These are phyloP conservation scores for Blastosporella zonata DNA, from an alignment of 1,284 basidiomycete genomes.

Conservation along the genomic window DNA sequence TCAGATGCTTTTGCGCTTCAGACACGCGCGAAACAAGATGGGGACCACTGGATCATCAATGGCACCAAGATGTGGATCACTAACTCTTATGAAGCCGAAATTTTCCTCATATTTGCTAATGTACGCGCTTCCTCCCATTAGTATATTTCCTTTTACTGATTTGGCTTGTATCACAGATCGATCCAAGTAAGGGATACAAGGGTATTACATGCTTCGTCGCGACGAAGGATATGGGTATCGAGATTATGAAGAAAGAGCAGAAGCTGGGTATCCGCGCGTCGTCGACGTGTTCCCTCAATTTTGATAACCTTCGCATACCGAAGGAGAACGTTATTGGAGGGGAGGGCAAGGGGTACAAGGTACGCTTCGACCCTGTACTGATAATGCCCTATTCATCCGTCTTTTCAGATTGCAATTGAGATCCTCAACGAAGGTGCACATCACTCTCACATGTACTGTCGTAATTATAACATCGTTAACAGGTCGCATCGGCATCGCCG, in stretches of 20 bases:
- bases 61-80: slow-evolving; percentile 99
- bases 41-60: slow-evolving; percentile 82
- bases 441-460: background rate
- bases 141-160: background rate
- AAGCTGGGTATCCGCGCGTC: slow-evolving; percentile 97
- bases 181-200: slow-evolving; percentile 96
- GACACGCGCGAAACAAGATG: slow-evolving; percentile 86
- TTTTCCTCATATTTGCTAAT: slow-evolving; percentile 94
- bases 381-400: background rate
- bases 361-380: slow-evolving; percentile 17
- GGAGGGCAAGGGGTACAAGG: slow-evolving; percentile 94
- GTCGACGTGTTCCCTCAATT: slow-evolving; percentile 95
- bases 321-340: slow-evolving; percentile 93
- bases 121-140: slow-evolving; percentile 37
- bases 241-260: slow-evolving; percentile 98
- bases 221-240: slow-evolving; percentile 94
- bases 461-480: background rate
- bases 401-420: slow-evolving; percentile 83
- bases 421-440: slow-evolving; percentile 86
- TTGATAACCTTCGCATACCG: slow-evolving; percentile 93
- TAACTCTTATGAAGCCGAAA: slow-evolving; percentile 94
- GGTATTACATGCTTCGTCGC: slow-evolving; percentile 98
- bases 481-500: slow-evolving; percentile 95
- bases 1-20: slow-evolving; percentile 98
- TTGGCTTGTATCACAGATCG: slow-evolving; percentile 46